phyloP scores from a whole-genome alignment of 306 rosid species.

The Rosa persica region DNA sequence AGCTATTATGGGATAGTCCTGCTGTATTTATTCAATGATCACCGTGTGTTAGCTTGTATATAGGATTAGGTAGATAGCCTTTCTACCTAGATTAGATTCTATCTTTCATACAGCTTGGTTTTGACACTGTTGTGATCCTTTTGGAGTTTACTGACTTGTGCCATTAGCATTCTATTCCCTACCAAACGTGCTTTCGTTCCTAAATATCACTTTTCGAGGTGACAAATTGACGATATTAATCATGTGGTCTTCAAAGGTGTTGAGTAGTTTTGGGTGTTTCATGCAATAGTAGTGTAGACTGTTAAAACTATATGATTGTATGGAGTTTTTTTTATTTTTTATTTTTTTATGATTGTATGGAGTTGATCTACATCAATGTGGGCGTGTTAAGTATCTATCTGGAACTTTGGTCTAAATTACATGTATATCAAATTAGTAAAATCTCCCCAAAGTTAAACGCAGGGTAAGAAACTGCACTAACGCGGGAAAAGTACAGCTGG shows the following conservation, averaged over 20 bases:
- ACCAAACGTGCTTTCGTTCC: background rate
- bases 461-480: background rate
- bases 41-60: background rate
- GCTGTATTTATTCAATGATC: slow-evolving; percentile 8
- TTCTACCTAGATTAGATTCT: slow-evolving; percentile 5
- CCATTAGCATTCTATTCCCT: background rate
- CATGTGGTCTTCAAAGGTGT: background rate
- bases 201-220: background rate
- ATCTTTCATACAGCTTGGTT: background rate
- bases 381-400: too few species aligned
- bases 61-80: background rate
- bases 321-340: too few species aligned
- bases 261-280: too few species aligned
- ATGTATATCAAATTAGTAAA: too few species aligned
- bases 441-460: background rate
- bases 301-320: too few species aligned
- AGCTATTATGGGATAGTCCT: slow-evolving; percentile 11
- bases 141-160: background rate
- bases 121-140: slow-evolving; percentile 4
- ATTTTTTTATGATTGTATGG: too few species aligned
- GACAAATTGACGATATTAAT: background rate
- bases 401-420: background rate
- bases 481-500: background rate
- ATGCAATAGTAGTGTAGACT: too few species aligned
- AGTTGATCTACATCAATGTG: too few species aligned